Base-by-base conservation (phyloP, 2,329 filamentous ascomycete species). In the Fonsecaea pugnacius region DNA sequence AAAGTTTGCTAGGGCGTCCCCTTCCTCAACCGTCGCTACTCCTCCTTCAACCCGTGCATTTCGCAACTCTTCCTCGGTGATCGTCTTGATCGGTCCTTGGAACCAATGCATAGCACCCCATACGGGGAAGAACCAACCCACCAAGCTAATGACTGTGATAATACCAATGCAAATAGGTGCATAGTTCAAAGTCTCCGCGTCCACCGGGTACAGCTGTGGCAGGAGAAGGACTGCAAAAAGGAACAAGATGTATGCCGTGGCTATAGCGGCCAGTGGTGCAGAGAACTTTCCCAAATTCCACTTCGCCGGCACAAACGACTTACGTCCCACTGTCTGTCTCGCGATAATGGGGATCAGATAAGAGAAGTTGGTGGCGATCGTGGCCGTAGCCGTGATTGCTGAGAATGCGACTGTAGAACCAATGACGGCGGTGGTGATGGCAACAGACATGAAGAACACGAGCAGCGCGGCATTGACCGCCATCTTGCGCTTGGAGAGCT, bases 331-430 rank as follows among this genome's bases (percentile, higher is more conserved):
- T 0, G 76, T 78, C 21, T 78, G 75, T 16, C 77, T 69, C 3
- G 77, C 76, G 1, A 76, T 64, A 48, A 79, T 78, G 1, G 77
- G 77, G 52, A 78, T 75, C 18, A 78, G 70, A 57, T 78, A 79
- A 2, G 72, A 75, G 40, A 78, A 71, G 50, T 79, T 79, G 1
- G 75, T 77, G 6, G 74, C 72, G 52, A 78, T 76, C 1, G 76
- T 78, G 4, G 75, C 75, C 0, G 76, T 75, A 3, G 76, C 77
- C 4, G 75, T 78, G 32, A 78, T 76, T 18, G 77, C 76, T 2
- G 65, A 71, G 62, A 78, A 78, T 1, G 77, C 77, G 2, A 78
- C 77, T 0, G 69, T 65, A 1, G 73, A 76, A 9, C 76, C 76
- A 48, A 78, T 77, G 24, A 77, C 75, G 7, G 76, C 75, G 3